Conservation (phyloP, 768 basidiomycete species). For the Hygrocybe coccinea region DNA sequence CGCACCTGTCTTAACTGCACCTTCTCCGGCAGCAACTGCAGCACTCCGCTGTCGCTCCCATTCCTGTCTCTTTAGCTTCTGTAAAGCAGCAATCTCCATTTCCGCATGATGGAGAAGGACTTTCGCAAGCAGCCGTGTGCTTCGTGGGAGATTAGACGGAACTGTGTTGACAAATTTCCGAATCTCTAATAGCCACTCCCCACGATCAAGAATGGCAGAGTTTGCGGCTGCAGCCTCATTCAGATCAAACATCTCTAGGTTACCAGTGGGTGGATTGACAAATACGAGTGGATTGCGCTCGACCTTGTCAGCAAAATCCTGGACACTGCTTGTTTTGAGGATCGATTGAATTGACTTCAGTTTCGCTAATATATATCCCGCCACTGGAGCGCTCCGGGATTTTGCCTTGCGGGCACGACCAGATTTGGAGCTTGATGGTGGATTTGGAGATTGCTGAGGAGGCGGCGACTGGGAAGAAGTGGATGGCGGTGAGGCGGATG, state of each 20-base stretch:
- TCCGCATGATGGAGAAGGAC: neutral
- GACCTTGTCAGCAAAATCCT: neutral
- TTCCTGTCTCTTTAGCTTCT: neutral
- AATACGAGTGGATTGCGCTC: neutral
- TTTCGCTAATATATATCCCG: neutral
- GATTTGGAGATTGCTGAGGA: too few relatives aligned
- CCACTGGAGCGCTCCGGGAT: too few relatives aligned
- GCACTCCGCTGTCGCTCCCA: slow-evolving; percentile 1
- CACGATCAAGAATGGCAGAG: neutral
- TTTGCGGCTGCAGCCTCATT: neutral
- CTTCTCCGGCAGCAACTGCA: neutral
- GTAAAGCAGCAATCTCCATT: neutral
- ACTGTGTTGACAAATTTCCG: neutral
- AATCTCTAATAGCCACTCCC: neutral
- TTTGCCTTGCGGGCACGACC: too few relatives aligned
- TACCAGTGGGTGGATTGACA: neutral
- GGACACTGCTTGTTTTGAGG: neutral
- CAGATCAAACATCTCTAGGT: neutral
- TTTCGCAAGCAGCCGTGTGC: neutral
- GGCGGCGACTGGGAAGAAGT: too few relatives aligned
- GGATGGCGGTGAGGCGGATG: too few relatives aligned
- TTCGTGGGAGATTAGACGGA: neutral
- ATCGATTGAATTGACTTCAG: neutral
- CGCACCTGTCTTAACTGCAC: neutral
- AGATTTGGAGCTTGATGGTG: too few relatives aligned